Percentiles rank a stretch among this genome's conserved stretches.
phyloP scores from a whole-genome alignment of 495 filamentous ascomycete species.

The Trichocladium antarcticum region DNA sequence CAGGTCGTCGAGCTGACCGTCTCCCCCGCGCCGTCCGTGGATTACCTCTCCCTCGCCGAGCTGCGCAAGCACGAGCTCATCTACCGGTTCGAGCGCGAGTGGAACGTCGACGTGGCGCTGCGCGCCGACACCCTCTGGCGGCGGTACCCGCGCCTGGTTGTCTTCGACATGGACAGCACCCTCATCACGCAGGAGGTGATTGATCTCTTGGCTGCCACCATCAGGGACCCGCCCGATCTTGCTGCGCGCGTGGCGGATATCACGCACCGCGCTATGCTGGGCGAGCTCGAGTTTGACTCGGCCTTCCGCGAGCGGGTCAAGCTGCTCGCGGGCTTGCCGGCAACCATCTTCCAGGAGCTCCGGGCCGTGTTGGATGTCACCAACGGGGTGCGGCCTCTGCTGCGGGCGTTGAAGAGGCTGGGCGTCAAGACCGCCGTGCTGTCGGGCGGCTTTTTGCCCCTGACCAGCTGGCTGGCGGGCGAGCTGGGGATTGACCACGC shows the following conservation, averaged over 20 bases:
- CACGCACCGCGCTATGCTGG: constrained; percentile 87
- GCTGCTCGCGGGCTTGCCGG: constrained; percentile 68
- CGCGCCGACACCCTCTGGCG: constrained; percentile 62
- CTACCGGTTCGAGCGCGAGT: constrained; percentile 72
- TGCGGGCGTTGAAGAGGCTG: constrained; percentile 56
- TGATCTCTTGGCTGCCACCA: constrained; percentile 76
- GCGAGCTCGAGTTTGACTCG: constrained; percentile 85
- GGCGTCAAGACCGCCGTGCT: constrained; percentile 81
- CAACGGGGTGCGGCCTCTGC: constrained; percentile 63
- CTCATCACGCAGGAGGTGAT: constrained; percentile 95
- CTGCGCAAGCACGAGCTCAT: constrained; percentile 69
- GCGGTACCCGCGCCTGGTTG: constrained; percentile 65
- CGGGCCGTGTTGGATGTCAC: constrained; percentile 64
- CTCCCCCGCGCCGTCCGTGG: constrained; percentile 52
- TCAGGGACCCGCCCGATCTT: constrained; percentile 50
- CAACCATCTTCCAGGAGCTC: constrained; percentile 70
- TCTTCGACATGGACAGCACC: constrained; percentile 98
- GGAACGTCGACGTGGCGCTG: constrained; percentile 74
- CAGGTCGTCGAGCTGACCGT: constrained; percentile 60
- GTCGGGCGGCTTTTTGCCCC: constrained; percentile 81
- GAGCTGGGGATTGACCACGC: constrained; percentile 77
- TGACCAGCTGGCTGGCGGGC: constrained; percentile 73
- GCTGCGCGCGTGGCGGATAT: constrained; percentile 52
- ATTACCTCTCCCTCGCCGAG: constrained; percentile 56
- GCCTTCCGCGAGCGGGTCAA: constrained; percentile 67